Evolutionary conservation across 805 yeast species (phyloP).

Genomic region (Tetrapisispora pingtungensis): DNA sequence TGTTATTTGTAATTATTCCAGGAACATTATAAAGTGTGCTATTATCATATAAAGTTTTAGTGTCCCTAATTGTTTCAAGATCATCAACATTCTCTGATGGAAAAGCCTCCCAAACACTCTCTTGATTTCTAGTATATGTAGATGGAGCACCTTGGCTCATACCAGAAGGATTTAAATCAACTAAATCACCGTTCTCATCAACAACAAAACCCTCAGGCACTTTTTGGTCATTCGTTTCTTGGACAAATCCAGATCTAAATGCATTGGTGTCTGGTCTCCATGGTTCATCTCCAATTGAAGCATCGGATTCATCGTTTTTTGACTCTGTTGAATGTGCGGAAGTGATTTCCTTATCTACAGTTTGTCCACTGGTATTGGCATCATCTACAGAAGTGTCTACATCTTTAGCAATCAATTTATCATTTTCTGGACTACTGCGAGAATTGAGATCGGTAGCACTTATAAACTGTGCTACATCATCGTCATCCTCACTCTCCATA

Average conservation of each 20-base stretch:
- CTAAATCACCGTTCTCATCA: constrained; percentile 27
- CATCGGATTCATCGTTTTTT: not conserved
- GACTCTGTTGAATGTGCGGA: not conserved
- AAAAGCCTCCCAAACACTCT: constrained; percentile 30
- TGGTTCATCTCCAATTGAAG: constrained; percentile 11
- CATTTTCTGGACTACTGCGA: not conserved
- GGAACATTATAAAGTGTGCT: constrained; percentile 30
- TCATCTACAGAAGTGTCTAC: not conserved
- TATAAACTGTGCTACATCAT: not conserved
- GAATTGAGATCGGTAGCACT: not conserved
- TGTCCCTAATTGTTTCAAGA: constrained; percentile 26
- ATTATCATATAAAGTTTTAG: constrained; percentile 29
- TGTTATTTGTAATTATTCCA: constrained; percentile 21
- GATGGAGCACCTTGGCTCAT: constrained; percentile 18
- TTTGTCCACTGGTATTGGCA: not conserved
- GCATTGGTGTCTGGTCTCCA: constrained; percentile 51
- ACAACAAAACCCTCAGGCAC: constrained; percentile 28
- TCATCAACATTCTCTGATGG: constrained; percentile 22
- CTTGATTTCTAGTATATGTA: constrained; percentile 24
- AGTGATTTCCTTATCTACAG: not conserved
- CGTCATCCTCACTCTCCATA: not conserved
- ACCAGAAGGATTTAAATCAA: constrained; percentile 25
- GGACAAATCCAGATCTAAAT: constrained; percentile 32
- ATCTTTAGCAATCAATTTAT: not conserved
- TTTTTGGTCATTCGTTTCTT: constrained; percentile 29